Conservation (phyloP, 1,139 yeast genomes). For the Debaryomyces coudertii region DNA sequence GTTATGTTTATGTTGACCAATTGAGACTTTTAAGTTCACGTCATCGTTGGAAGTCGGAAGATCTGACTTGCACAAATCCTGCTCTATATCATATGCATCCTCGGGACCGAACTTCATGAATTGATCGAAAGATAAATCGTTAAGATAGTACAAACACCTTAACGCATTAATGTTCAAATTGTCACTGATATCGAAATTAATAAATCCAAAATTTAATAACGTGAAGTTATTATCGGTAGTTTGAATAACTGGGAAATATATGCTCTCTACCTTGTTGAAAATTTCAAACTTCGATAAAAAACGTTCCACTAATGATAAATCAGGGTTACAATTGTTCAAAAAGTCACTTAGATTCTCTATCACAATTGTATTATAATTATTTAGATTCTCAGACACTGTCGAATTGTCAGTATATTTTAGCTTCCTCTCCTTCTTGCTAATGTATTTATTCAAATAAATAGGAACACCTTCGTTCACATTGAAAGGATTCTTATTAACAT, state of each 20-base stretch:
- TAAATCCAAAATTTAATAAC: constrained; percentile 34
- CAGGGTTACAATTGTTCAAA: constrained; percentile 23
- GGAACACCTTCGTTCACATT: constrained; percentile 28
- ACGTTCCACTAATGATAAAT: constrained; percentile 22
- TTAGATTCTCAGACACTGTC: constrained; percentile 18
- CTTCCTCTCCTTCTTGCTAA: constrained; percentile 32
- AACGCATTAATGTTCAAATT: constrained; percentile 30
- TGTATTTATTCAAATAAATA: constrained; percentile 32
- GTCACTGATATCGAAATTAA: constrained; percentile 28
- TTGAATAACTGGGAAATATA: constrained; percentile 44
- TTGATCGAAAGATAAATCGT: constrained; percentile 30
- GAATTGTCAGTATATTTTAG: constrained; percentile 16
- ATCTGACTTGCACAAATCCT: constrained; percentile 13
- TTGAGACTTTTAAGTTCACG: constrained; percentile 28
- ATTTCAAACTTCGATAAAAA: constrained; percentile 36
- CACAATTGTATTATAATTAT: constrained; percentile 41
- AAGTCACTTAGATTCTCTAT: constrained; percentile 47
- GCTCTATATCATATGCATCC: constrained; percentile 18
- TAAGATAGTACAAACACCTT: constrained; percentile 35
- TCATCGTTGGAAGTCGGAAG: constrained; percentile 8
- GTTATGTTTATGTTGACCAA: constrained; percentile 47
- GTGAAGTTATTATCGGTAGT: constrained; percentile 22
- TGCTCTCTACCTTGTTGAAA: constrained; percentile 46
- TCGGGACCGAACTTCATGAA: constrained; percentile 25
- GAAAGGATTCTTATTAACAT: constrained; percentile 34